Percentiles rank a stretch among this genome's conserved stretches.
Conservation (phyloP, 1,284 basidiomycete genomes). For the Psilocybe mexicana region DNA sequence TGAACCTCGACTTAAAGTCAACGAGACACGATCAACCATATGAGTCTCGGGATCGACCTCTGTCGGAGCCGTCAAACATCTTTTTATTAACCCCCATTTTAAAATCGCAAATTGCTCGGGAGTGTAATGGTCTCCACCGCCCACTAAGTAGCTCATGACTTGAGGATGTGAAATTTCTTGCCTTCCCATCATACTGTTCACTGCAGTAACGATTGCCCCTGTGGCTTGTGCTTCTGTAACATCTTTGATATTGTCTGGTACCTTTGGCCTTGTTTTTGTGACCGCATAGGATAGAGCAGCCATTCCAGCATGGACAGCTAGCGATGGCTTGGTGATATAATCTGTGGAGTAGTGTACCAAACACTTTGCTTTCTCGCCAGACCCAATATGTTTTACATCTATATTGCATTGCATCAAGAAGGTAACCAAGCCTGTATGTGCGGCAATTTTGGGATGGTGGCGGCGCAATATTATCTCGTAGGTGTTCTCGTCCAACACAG, state of each 20-base stretch:
- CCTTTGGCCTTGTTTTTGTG: constrained; percentile 1
- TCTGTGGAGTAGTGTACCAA: constrained; percentile 31
- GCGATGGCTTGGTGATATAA: constrained; percentile 28
- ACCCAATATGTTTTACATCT: constrained; percentile 34
- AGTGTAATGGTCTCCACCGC: constrained; percentile 26
- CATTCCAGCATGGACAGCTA: constrained; percentile 21
- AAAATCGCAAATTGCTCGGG: constrained; percentile 22
- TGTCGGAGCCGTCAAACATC: too few species aligned
- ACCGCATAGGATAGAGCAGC: constrained; percentile 25
- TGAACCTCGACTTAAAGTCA: neutral
- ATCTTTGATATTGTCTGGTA: neutral
- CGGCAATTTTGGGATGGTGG: neutral
- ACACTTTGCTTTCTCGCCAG: constrained; percentile 30
- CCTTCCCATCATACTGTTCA: constrained; percentile 16
- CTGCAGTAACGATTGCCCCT: constrained; percentile 1
- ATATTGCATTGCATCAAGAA: constrained; percentile 26
- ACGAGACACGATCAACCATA: neutral
- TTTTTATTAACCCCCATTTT: constrained; percentile 10
- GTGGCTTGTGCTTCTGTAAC: neutral
- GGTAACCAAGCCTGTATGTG: neutral
- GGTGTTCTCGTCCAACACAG: neutral
- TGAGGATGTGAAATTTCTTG: constrained; percentile 29
- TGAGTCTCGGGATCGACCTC: too few species aligned
- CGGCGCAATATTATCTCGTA: neutral
- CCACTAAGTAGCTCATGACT: constrained; percentile 26